Conservation (phyloP, 2,329 filamentous ascomycete genomes). For the Helotiales sp. region DNA sequence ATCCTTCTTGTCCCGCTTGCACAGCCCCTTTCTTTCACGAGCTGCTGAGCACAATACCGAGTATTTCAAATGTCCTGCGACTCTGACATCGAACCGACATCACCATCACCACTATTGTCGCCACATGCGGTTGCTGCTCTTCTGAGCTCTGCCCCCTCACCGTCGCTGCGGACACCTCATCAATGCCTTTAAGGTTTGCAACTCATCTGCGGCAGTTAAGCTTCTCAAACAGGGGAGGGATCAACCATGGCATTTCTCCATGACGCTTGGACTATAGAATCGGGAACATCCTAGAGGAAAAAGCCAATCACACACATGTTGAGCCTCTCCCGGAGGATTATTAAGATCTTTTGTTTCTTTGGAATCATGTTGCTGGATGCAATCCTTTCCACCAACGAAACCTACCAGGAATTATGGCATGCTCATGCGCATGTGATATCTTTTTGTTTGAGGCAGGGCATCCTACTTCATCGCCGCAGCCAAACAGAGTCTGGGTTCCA, state of each 20-base stretch:
- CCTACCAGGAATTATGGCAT: background rate
- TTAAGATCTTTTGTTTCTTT: background rate
- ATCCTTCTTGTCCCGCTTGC: background rate
- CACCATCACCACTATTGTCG: background rate
- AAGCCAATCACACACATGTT: background rate
- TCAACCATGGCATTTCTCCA: background rate
- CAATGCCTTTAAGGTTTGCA: constrained; percentile 1
- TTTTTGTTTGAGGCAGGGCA: background rate
- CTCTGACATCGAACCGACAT: background rate
- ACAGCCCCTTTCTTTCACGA: background rate
- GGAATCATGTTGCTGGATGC: background rate
- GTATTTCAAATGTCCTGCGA: background rate
- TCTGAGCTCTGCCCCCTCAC: background rate
- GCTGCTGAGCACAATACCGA: background rate
- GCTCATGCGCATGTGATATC: background rate
- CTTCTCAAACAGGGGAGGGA: background rate
- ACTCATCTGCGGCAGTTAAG: constrained; percentile 1
- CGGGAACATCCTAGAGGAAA: background rate
- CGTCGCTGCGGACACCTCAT: background rate
- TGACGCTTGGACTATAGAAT: background rate
- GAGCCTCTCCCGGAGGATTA: background rate
- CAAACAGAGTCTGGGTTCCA: background rate
- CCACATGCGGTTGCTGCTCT: background rate
- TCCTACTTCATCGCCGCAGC: background rate
- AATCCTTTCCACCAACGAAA: background rate